Percentiles rank a stretch among this genome's conserved stretches.
Conservation (phyloP, 306 rosid species). For the Dalbergia cochinchinensis region DNA sequence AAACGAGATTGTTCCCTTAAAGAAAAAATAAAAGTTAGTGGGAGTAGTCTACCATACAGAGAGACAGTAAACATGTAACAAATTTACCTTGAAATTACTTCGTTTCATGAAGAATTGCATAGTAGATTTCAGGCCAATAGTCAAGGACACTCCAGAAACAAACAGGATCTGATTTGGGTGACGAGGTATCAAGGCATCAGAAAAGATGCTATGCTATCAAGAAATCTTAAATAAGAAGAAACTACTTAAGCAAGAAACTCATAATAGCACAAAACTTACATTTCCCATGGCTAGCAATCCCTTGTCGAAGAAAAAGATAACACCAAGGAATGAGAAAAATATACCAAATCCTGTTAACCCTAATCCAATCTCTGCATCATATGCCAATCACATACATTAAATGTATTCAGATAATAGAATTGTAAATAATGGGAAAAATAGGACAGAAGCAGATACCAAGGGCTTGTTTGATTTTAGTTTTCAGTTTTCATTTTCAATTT, state of each 20-base stretch:
- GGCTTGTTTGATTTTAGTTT: too few relatives aligned
- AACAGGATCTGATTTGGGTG: constrained; percentile 82
- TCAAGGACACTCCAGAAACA: constrained; percentile 92
- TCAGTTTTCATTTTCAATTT: too few relatives aligned
- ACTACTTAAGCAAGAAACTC: constrained; percentile 25
- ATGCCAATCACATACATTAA: constrained; percentile 47
- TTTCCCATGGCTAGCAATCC: constrained; percentile 99
- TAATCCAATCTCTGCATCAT: constrained; percentile 88
- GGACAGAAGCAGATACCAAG: constrained; percentile 3
- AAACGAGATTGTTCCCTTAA: constrained; percentile 93
- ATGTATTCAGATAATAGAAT: constrained; percentile 17
- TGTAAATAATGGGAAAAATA: constrained; percentile 18
- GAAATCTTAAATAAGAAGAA: constrained; percentile 32
- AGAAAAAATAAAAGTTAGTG: constrained; percentile 13
- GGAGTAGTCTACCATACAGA: constrained; percentile 25
- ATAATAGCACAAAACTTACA: constrained; percentile 58
- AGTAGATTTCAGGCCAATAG: constrained; percentile 91
- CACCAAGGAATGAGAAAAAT: constrained; percentile 90
- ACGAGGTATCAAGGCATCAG: constrained; percentile 49
- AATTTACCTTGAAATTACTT: constrained; percentile 83
- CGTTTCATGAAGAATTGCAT: constrained; percentile 97
- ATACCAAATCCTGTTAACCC: constrained; percentile 97
- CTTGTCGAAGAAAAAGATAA: constrained; percentile 93
- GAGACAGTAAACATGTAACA: constrained; percentile 23
- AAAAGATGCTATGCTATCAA: constrained; percentile 34